A percentile compares a stretch with the other conserved stretches of the same genome.
phyloP scores from a whole-genome alignment of 2,329 filamentous ascomycete genomes.

The Xylaria sp. region DNA sequence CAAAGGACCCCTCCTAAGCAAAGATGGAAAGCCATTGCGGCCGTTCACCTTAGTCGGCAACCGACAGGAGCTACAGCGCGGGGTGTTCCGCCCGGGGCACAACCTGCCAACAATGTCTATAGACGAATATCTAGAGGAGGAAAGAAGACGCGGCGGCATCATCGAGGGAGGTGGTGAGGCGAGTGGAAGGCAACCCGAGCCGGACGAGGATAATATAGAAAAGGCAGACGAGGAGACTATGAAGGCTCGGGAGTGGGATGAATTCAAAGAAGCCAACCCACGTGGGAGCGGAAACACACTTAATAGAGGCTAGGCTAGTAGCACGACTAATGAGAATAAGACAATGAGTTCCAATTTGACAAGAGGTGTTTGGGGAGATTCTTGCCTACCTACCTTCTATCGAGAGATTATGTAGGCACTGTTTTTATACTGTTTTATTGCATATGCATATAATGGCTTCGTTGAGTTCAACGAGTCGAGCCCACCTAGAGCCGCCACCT shows the following conservation, averaged over 20 bases:
- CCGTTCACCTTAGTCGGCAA: conserved; percentile 88
- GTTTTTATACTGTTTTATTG: neutral
- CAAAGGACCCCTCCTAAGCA: conserved; percentile 79
- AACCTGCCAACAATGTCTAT: conserved; percentile 98
- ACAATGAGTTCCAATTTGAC: neutral
- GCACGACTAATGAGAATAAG: conserved; percentile 6
- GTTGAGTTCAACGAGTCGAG: neutral
- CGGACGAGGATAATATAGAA: conserved; percentile 92
- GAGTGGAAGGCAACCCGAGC: conserved; percentile 73
- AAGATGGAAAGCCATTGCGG: conserved; percentile 84
- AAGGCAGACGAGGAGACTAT: conserved; percentile 89
- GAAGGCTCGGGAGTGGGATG: conserved; percentile 96
- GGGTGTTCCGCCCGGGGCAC: conserved; percentile 91
- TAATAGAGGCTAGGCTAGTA: conserved; percentile 69
- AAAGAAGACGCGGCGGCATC: conserved; percentile 83
- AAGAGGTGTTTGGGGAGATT: too few species aligned
- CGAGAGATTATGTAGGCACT: neutral
- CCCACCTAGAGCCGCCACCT: too few species aligned
- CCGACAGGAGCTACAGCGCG: conserved; percentile 78
- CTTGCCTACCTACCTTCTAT: too few species aligned
- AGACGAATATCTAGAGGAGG: conserved; percentile 96
- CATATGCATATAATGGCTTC: conserved; percentile 13
- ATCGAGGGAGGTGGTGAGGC: conserved; percentile 90
- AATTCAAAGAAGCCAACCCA: conserved; percentile 90
- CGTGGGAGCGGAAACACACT: conserved; percentile 85